Evolutionary conservation across 192 early-diverging fungal genomes (phyloP).

Genomic region (Linnemannia elongata): DNA sequence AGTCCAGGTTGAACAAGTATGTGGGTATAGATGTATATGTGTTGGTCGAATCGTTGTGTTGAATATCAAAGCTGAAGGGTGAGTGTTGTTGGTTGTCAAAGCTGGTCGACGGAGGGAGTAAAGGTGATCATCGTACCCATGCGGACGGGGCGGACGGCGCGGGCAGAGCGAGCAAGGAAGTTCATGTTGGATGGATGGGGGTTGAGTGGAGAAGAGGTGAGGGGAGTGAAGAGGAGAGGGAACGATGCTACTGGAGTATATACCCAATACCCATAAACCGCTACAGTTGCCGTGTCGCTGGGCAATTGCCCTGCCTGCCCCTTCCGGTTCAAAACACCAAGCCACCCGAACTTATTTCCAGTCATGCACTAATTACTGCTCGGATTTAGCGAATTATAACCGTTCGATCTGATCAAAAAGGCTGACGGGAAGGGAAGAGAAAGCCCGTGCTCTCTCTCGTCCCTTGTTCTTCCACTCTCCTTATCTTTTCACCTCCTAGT

Average conservation of each 20-base stretch:
- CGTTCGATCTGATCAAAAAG: neutral
- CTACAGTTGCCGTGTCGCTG: neutral
- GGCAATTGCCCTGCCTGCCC: neutral
- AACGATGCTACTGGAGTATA: neutral
- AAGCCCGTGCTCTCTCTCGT: slow-evolving; percentile 8
- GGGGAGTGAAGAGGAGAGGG: slow-evolving; percentile 9
- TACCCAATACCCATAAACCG: neutral
- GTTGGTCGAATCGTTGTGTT: neutral
- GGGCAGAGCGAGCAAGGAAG: slow-evolving; percentile 48
- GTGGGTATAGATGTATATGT: neutral
- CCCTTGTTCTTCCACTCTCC: neutral
- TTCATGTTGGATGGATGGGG: slow-evolving; percentile 26
- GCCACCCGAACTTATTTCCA: neutral
- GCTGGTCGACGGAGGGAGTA: neutral
- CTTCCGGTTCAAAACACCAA: slow-evolving; percentile 10
- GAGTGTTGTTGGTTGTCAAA: neutral
- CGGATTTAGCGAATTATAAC: too few species aligned
- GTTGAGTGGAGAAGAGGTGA: slow-evolving; percentile 18
- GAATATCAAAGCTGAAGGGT: neutral
- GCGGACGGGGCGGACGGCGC: slow-evolving; percentile 51
- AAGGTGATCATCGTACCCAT: slow-evolving; percentile 36
- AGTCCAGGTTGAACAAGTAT: neutral
- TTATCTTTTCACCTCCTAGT: neutral
- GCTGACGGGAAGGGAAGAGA: neutral
- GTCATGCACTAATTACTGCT: neutral